Evolutionary conservation across 805 yeast species (phyloP).

Genomic region (Candida quercuum): DNA sequence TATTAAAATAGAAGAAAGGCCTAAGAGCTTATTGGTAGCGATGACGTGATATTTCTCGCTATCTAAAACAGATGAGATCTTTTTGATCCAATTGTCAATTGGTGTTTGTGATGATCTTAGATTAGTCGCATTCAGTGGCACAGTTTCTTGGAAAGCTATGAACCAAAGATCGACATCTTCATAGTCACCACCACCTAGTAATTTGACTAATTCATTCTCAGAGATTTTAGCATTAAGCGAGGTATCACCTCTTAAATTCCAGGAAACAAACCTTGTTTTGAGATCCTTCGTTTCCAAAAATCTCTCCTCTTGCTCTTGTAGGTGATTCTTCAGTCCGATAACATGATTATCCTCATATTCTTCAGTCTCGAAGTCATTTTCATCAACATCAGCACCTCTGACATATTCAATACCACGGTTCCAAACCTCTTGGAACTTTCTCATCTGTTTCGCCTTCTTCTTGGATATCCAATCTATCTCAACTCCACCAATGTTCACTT

Average conservation of each 20-base stretch:
- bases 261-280: constrained; percentile 27
- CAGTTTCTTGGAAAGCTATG: constrained; percentile 45
- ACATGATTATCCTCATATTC: constrained; percentile 1
- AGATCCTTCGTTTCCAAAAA: constrained; percentile 16
- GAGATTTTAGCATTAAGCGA: neutral
- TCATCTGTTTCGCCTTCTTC: neutral
- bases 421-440: neutral
- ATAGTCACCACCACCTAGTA: neutral
- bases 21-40: constrained; percentile 44
- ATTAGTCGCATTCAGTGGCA: constrained; percentile 37
- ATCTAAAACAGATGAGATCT: constrained; percentile 18
- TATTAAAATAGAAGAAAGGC: constrained; percentile 44
- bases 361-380: too few species aligned
- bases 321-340: constrained; percentile 11
- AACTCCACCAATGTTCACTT: constrained; percentile 5
- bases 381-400: neutral
- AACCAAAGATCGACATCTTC: constrained; percentile 30
- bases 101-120: constrained; percentile 30
- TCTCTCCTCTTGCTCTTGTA: constrained; percentile 9
- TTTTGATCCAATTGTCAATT: constrained; percentile 29
- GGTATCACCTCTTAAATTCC: constrained; percentile 33
- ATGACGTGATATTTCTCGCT: constrained; percentile 29
- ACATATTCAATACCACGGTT: neutral
- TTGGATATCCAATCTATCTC: neutral
- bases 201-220: neutral